A percentile compares a stretch with the other conserved stretches of the same genome.
These are phyloP conservation scores for Microthlaspi erraticum DNA, from an alignment of 345 rosid species.

Conservation along the genomic window DNA sequence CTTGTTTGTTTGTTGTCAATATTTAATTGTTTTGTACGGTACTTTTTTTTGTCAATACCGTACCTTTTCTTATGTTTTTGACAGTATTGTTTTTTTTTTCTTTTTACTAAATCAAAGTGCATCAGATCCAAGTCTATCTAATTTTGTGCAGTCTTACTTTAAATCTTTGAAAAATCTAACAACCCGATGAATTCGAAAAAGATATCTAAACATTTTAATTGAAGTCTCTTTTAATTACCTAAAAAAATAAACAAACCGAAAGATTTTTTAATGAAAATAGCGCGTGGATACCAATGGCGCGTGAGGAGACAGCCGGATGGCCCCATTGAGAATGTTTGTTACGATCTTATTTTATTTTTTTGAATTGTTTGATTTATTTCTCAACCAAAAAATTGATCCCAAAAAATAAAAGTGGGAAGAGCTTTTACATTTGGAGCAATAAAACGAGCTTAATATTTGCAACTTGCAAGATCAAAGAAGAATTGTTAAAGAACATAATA, in stretches of 20 bases:
- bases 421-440: background rate
- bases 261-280: background rate
- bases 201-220: background rate
- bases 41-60: no score
- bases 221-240: background rate
- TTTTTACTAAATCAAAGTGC: background rate
- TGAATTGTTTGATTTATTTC: background rate
- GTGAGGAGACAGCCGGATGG: background rate
- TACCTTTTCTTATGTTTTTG: background rate
- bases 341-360: no score
- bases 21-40: background rate
- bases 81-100: background rate
- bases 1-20: conserved; percentile 6
- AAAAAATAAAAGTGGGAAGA: background rate
- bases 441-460: background rate
- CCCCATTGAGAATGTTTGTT: background rate
- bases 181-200: background rate
- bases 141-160: background rate
- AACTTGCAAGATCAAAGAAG: background rate
- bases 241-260: no score
- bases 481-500: no score
- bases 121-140: conserved; percentile 6
- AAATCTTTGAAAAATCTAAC: background rate
- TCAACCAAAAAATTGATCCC: background rate
- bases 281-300: background rate